Evolutionary conservation across 2,329 filamentous ascomycete genomes (phyloP).

Genomic region (Aureobasidium sp.): DNA sequence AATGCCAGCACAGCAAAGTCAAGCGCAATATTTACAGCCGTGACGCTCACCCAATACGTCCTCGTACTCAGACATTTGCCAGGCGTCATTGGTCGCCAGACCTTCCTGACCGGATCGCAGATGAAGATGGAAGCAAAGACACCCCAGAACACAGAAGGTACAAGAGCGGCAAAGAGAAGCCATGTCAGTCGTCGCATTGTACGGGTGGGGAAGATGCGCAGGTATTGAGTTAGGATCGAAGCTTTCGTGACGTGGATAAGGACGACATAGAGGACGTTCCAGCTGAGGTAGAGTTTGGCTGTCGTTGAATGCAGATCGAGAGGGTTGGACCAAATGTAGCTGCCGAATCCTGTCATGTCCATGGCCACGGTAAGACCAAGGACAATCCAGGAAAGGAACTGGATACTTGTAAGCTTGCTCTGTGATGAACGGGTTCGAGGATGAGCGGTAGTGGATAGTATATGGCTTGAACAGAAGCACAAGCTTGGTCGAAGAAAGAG

Average conservation of each 20-base stretch:
- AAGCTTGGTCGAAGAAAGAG: background rate
- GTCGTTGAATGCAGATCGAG: conserved; percentile 17
- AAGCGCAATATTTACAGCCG: conserved; percentile 30
- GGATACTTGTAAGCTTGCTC: conserved; percentile 14
- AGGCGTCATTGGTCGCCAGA: conserved; percentile 31
- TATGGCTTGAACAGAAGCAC: background rate
- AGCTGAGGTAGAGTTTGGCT: conserved; percentile 27
- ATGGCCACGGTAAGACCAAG: conserved; percentile 23
- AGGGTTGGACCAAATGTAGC: conserved; percentile 1
- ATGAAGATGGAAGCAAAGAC: conserved; percentile 35
- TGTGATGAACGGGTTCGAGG: background rate
- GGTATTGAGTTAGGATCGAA: conserved; percentile 43
- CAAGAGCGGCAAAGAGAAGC: conserved; percentile 28
- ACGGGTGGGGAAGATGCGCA: conserved; percentile 38
- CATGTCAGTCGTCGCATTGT: conserved; percentile 38
- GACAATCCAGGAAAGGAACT: conserved; percentile 25
- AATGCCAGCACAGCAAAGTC: conserved; percentile 30
- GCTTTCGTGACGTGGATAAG: conserved; percentile 35
- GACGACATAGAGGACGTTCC: conserved; percentile 29
- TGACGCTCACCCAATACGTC: conserved; percentile 37
- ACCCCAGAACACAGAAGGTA: conserved; percentile 25
- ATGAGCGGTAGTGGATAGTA: background rate
- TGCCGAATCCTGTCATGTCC: background rate
- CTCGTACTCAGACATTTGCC: conserved; percentile 34
- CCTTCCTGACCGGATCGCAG: conserved; percentile 35